phyloP scores from a whole-genome alignment of 805 yeast species.

The Saccharomycopsis synnaedendra region DNA sequence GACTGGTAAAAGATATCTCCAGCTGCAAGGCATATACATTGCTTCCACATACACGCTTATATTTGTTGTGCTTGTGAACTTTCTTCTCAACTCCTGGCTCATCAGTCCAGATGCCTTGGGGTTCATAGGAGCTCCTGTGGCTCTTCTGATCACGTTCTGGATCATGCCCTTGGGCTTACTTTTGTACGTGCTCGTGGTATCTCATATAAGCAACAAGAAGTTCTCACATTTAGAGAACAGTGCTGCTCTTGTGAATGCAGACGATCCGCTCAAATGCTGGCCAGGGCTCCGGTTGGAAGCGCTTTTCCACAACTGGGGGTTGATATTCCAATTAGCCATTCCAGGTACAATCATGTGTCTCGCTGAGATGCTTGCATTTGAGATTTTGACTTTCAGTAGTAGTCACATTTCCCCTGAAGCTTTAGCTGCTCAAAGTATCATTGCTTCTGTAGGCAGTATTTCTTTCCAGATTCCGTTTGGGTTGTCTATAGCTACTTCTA shows the following conservation, averaged over 20 bases:
- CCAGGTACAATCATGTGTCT: constrained; percentile 45
- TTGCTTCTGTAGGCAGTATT: constrained; percentile 40
- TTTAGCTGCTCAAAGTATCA: constrained; percentile 45
- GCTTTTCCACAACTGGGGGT: constrained; percentile 17
- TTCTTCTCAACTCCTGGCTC: constrained; percentile 34
- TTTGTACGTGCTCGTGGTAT: constrained; percentile 28
- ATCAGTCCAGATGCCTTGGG: constrained; percentile 30
- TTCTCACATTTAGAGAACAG: constrained; percentile 19
- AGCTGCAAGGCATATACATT: constrained; percentile 44
- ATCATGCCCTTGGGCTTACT: constrained; percentile 23
- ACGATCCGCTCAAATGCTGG: constrained; percentile 12
- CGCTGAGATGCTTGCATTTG: constrained; percentile 48
- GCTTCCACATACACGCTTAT: constrained; percentile 45
- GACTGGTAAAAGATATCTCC: constrained; percentile 23
- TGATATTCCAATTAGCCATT: constrained; percentile 28
- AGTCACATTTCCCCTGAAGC: constrained; percentile 41
- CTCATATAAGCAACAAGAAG: constrained; percentile 59
- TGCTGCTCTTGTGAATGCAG: neutral
- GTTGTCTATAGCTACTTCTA: constrained; percentile 41
- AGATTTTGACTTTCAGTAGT: constrained; percentile 42
- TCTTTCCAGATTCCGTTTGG: constrained; percentile 49
- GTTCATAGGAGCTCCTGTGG: constrained; percentile 44
- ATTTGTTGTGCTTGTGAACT: constrained; percentile 37
- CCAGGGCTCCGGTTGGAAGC: neutral
- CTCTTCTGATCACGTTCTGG: constrained; percentile 37